phyloP scores from a whole-genome alignment of 2,329 filamentous ascomycete species.

The Penicillium decumbens region DNA sequence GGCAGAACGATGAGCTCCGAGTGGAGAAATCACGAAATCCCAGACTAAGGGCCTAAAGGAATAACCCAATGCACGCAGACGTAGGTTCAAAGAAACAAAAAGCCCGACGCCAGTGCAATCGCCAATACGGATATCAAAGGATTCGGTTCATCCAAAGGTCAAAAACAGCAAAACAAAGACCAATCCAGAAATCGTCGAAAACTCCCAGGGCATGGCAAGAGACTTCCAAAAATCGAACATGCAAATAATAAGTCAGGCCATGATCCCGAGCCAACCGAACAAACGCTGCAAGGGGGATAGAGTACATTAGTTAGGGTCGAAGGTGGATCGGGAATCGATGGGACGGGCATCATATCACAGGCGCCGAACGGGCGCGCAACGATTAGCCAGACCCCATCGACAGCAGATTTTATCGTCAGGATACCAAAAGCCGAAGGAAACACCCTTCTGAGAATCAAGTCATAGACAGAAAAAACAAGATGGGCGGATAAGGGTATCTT shows the following conservation, averaged over 20 bases:
- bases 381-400: slow-evolving; percentile 14
- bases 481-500: slow-evolving; percentile 16
- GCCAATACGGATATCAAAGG: slow-evolving; percentile 37
- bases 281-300: slow-evolving; percentile 28
- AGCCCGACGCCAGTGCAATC: slow-evolving; percentile 32
- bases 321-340: slow-evolving; percentile 17
- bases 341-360: slow-evolving; percentile 6
- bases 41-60: slow-evolving; percentile 8
- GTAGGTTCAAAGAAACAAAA: slow-evolving; percentile 23
- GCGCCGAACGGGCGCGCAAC: neutral
- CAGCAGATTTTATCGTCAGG: slow-evolving; percentile 18
- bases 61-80: slow-evolving; percentile 21
- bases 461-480: slow-evolving; percentile 14
- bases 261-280: slow-evolving; percentile 20
- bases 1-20: slow-evolving; percentile 19
- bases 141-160: slow-evolving; percentile 14
- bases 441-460: slow-evolving; percentile 7
- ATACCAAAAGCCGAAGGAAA: slow-evolving; percentile 13
- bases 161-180: slow-evolving; percentile 9
- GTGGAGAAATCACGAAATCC: slow-evolving; percentile 13
- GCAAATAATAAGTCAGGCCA: slow-evolving; percentile 14
- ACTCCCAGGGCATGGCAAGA: slow-evolving; percentile 10
- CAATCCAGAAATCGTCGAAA: slow-evolving; percentile 21
- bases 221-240: slow-evolving; percentile 6
- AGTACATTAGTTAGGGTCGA: slow-evolving; percentile 30